Conservation (phyloP, 176 grass and related monocot genomes). For the Carex myosuroides region DNA sequence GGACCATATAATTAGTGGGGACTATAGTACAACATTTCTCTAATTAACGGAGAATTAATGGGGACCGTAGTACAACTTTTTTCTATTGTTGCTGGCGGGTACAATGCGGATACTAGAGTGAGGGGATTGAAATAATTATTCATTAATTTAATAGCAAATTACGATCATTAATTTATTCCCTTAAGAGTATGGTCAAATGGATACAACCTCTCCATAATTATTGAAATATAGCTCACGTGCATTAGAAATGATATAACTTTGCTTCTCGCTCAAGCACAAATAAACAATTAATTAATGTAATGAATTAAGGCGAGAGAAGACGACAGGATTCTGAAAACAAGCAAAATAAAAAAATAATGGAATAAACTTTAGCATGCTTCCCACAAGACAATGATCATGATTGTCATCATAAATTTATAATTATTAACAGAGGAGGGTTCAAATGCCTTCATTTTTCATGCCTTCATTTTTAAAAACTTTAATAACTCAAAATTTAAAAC, state of each 20-base stretch:
- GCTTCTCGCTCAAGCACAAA: not conserved
- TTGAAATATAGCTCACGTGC: not conserved
- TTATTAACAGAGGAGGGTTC: too few relatives aligned
- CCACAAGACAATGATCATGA: not conserved
- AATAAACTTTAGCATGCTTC: not conserved
- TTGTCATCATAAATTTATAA: not conserved
- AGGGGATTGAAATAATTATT: too few relatives aligned
- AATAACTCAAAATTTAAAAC: too few relatives aligned
- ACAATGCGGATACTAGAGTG: too few relatives aligned
- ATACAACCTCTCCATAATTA: not conserved
- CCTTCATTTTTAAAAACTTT: too few relatives aligned
- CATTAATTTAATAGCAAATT: constrained; percentile 8
- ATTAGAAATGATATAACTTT: not conserved
- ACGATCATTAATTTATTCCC: not conserved
- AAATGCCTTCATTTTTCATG: too few relatives aligned
- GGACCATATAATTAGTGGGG: too few relatives aligned
- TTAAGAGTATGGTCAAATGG: not conserved
- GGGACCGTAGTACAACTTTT: too few relatives aligned
- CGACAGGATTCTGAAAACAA: not conserved
- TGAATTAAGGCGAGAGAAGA: not conserved
- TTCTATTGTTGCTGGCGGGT: too few relatives aligned
- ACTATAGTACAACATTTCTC: too few relatives aligned
- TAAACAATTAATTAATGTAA: not conserved
- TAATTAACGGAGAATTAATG: too few relatives aligned
- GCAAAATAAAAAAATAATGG: not conserved